Percentiles rank a stretch among this genome's conserved stretches.
phyloP scores from a whole-genome alignment of 1,284 basidiomycete species.

The Malassezia sp. region DNA sequence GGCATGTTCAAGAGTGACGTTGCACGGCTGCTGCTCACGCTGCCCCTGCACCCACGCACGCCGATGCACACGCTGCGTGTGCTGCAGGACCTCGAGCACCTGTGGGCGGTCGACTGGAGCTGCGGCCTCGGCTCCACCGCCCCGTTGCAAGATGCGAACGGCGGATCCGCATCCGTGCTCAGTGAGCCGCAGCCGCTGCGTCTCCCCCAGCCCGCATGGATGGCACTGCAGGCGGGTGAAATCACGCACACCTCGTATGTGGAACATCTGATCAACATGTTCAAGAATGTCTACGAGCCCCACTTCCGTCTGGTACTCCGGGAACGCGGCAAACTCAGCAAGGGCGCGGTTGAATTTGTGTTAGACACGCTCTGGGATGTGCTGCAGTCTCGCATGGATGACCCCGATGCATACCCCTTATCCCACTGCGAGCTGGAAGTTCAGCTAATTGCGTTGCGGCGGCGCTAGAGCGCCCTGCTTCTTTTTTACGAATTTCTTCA shows the following conservation, averaged over 20 bases:
- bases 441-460: constrained; percentile 43
- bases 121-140: constrained; percentile 34
- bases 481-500: no score
- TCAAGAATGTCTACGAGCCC: constrained; percentile 48
- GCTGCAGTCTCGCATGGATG: constrained; percentile 24
- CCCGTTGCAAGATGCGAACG: not conserved
- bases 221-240: constrained; percentile 45
- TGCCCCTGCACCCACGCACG: constrained; percentile 48
- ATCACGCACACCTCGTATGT: constrained; percentile 44
- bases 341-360: constrained; percentile 46
- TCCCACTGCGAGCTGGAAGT: constrained; percentile 47
- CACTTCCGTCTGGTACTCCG: constrained; percentile 46
- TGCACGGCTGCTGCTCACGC: constrained; percentile 44
- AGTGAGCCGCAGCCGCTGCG: constrained; percentile 35
- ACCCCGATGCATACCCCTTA: constrained; percentile 17
- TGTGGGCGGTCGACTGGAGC: constrained; percentile 47
- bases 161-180: no score
- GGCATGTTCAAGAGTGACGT: constrained; percentile 48
- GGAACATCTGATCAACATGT: constrained; percentile 45
- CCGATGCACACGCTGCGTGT: constrained; percentile 45
- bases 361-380: constrained; percentile 48
- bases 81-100: constrained; percentile 43
- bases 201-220: constrained; percentile 47
- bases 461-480: no score
- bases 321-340: constrained; percentile 44